Evolutionary conservation across 108 stramenopile genomes (phyloP).

Genomic region (Asterionellopsis glacialis): DNA sequence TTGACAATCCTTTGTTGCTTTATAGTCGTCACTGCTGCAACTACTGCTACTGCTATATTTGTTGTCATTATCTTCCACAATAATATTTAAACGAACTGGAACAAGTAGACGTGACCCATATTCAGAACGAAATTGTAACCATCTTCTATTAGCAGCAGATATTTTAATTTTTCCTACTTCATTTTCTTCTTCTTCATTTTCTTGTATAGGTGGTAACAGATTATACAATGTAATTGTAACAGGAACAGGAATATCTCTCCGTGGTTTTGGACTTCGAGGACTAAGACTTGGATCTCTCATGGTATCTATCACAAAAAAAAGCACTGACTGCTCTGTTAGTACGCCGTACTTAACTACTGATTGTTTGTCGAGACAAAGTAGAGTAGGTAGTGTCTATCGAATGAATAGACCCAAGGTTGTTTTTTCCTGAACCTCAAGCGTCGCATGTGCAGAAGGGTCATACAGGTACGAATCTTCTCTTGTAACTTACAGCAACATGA

Average conservation of each 20-base stretch:
- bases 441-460: too few relatives aligned
- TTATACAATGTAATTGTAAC: constrained; percentile 9
- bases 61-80: not conserved
- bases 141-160: not conserved
- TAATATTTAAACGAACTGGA: constrained; percentile 3
- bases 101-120: constrained; percentile 4
- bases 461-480: too few relatives aligned
- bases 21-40: not conserved
- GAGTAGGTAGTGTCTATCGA: too few relatives aligned
- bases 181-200: not conserved
- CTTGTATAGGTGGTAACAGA: not conserved
- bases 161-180: not conserved
- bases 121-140: constrained; percentile 4
- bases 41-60: too few relatives aligned
- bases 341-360: too few relatives aligned
- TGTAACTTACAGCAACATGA: too few relatives aligned
- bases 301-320: too few relatives aligned
- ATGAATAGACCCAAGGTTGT: too few relatives aligned
- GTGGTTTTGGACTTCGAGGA: not conserved
- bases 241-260: constrained; percentile 2
- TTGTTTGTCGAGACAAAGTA: too few relatives aligned
- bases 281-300: too few relatives aligned
- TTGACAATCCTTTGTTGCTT: not conserved
- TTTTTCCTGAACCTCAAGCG: too few relatives aligned
- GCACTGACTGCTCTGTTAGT: too few relatives aligned